Evolutionary conservation across 1,284 basidiomycete genomes (phyloP), one percentile per base, ranked within the genome.

Genomic region (Trametes versicolor): DNA sequence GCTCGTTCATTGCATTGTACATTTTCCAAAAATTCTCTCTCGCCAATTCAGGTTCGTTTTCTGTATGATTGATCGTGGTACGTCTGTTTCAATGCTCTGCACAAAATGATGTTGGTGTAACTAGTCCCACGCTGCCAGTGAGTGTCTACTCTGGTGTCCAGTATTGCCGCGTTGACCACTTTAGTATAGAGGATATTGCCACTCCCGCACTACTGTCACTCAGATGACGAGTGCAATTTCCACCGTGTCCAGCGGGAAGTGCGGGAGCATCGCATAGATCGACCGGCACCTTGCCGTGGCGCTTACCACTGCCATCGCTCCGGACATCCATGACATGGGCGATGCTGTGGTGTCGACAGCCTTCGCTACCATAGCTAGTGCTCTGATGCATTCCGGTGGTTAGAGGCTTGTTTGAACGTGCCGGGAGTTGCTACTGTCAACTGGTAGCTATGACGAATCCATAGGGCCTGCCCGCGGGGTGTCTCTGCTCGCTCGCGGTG

Each of bases 231-330:
- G 1, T 17, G 29, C n/a, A 19, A 19, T 7, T n/a, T 9, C 21
- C 21, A 23, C 23, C 37, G 25, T 34, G 19, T 29, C 43, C 10
- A 19, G 37, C 29, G 49, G 57, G 56, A 60, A 57, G 63, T 65
- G 64, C 66, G 68, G 57, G 50, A 61, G 36, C 49, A 66, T 53
- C 64, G 66, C 62, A 68, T 6, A 21, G 32, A 61, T 56, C 52
- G 37, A 21, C 36, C 53, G 53, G 55, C 10, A 39, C 49, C 58
- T 48, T 19, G 27, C 48, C 12, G 21, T 34, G 32, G 25, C 48
- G 56, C 55, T 27, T 21, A 36, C 51, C 21, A 32, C 32, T 39
- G 57, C n/a, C 51, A 23, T 54, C 23, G 29, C 15, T 10, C 61
- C 53, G 60, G 50, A 50, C 36, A 15, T 43, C 15, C 50, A 17